phyloP scores from a whole-genome alignment of 768 basidiomycete species.

The Obba rivulosa region DNA sequence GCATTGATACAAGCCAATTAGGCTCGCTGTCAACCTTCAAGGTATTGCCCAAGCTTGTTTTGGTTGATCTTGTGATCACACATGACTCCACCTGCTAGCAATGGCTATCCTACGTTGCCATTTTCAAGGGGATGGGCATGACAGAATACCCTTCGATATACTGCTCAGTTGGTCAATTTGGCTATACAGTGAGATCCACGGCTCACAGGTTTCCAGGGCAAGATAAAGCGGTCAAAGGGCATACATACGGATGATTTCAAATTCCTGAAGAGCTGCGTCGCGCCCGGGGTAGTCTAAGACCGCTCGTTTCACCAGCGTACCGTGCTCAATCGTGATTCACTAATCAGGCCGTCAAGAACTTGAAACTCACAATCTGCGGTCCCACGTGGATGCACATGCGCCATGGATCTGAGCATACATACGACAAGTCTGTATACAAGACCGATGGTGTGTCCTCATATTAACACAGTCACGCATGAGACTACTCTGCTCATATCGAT shows the following conservation, averaged over 20 bases:
- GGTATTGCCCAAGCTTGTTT: too few species aligned
- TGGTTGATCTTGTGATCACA: too few species aligned
- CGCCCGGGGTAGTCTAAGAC: slow-evolving; percentile 42
- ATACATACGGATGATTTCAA: slow-evolving; percentile 61
- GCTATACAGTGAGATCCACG: not conserved
- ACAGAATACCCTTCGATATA: slow-evolving; percentile 15
- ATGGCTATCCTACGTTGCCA: slow-evolving; percentile 17
- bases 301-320: too few species aligned
- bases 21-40: slow-evolving; percentile 30
- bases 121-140: slow-evolving; percentile 14
- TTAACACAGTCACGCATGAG: too few species aligned
- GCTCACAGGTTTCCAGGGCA: slow-evolving; percentile 41
- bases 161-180: slow-evolving; percentile 12
- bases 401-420: slow-evolving; percentile 52
- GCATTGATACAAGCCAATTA: slow-evolving; percentile 1
- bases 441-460: slow-evolving; percentile 43
- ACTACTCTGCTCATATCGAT: slow-evolving; percentile 6
- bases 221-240: slow-evolving; percentile 52
- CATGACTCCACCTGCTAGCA: slow-evolving; percentile 8
- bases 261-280: slow-evolving; percentile 48
- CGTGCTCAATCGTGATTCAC: not conserved
- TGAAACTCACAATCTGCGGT: slow-evolving; percentile 67
- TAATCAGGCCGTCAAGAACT: slow-evolving; percentile 49
- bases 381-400: slow-evolving; percentile 71
- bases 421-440: slow-evolving; percentile 52